Conservation (phyloP, 2,329 filamentous ascomycete genomes). For the Colletotrichum tamarilloi region DNA sequence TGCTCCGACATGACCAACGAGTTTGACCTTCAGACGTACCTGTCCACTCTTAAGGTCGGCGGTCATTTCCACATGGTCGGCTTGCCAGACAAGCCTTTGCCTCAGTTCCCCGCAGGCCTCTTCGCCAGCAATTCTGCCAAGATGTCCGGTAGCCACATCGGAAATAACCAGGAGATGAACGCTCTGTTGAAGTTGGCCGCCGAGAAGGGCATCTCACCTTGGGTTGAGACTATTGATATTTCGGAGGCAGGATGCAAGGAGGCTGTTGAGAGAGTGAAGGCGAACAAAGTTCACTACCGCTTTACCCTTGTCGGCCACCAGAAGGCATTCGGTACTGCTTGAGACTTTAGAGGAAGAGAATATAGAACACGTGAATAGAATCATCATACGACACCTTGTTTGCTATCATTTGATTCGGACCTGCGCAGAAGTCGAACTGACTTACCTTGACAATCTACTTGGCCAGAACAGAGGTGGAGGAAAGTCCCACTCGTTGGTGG, state of each 20-base stretch:
- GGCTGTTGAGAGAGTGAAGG: constrained; percentile 75
- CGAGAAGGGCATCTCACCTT: constrained; percentile 64
- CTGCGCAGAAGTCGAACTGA: no score
- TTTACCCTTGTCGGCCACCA: constrained; percentile 77
- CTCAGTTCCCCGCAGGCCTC: constrained; percentile 51
- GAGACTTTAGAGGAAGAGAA: neutral
- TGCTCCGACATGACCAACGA: constrained; percentile 60
- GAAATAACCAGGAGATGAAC: constrained; percentile 69
- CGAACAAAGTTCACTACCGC: constrained; percentile 78
- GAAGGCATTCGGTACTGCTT: constrained; percentile 63
- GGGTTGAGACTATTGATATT: constrained; percentile 72
- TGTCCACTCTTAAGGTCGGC: constrained; percentile 62
- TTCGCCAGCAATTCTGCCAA: constrained; percentile 54
- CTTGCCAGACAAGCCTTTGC: constrained; percentile 62
- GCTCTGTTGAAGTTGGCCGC: constrained; percentile 68
- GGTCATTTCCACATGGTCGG: constrained; percentile 69
- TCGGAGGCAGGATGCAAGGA: constrained; percentile 75
- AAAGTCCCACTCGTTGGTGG: neutral
- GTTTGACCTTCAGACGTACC: constrained; percentile 65
- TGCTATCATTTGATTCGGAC: no score
- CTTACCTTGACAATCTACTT: no score
- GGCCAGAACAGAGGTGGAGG: neutral
- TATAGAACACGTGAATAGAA: no score
- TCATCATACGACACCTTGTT: no score
- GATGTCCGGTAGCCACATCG: constrained; percentile 65